phyloP scores from a whole-genome alignment of 768 basidiomycete species.

The Mrakia frigida region DNA sequence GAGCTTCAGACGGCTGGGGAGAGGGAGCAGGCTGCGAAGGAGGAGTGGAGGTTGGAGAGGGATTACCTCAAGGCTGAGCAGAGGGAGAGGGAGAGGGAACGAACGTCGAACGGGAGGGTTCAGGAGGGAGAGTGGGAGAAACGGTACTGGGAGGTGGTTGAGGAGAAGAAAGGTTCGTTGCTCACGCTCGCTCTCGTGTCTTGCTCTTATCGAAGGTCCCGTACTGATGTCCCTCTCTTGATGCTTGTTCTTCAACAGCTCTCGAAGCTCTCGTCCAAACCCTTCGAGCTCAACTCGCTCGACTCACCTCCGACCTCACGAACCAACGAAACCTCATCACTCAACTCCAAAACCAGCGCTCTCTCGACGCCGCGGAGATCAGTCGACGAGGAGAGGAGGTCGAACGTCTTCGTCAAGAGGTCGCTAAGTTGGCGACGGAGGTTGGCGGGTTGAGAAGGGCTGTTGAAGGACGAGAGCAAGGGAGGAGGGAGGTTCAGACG shows the following conservation, averaged over 20 bases:
- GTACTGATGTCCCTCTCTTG: background rate
- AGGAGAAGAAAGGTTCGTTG: slow-evolving; percentile 75
- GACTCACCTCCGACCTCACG: slow-evolving; percentile 71
- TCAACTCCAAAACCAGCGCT: slow-evolving; percentile 34
- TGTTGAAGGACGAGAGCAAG: slow-evolving; percentile 67
- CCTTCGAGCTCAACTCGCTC: slow-evolving; percentile 66
- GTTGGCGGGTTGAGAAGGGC: slow-evolving; percentile 80
- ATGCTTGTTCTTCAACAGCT: slow-evolving; percentile 49
- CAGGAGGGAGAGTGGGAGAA: slow-evolving; percentile 42
- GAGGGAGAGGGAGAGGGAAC: slow-evolving; percentile 45
- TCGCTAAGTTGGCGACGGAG: slow-evolving; percentile 75
- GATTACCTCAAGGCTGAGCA: slow-evolving; percentile 48
- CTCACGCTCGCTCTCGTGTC: background rate
- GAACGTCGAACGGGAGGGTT: slow-evolving; percentile 47
- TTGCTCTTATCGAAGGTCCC: background rate
- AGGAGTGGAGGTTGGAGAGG: slow-evolving; percentile 59
- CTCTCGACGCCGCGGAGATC: slow-evolving; percentile 24
- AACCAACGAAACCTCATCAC: slow-evolving; percentile 61
- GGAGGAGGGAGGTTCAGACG: slow-evolving; percentile 37
- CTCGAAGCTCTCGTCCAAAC: slow-evolving; percentile 72
- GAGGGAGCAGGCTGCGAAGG: slow-evolving; percentile 56
- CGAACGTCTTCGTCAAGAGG: slow-evolving; percentile 61
- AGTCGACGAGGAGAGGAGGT: slow-evolving; percentile 52
- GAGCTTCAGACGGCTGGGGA: slow-evolving; percentile 62
- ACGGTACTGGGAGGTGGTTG: slow-evolving; percentile 68